Evolutionary conservation across 495 filamentous ascomycete species (phyloP).

Genomic region (Apiosordaria backusii): DNA sequence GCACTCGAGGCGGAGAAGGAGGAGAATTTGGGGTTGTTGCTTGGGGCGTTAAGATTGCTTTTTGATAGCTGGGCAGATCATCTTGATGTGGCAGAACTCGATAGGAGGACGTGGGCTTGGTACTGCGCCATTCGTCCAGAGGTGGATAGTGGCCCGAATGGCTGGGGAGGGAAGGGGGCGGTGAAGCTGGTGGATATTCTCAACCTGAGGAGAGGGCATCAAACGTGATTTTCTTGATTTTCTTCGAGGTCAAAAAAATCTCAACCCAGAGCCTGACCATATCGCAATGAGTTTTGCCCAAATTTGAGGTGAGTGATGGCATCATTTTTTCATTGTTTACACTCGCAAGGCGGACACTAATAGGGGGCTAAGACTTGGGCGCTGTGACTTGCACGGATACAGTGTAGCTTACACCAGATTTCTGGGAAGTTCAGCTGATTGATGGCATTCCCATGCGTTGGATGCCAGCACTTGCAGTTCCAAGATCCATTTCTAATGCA

Average conservation of each 20-base stretch:
- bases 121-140: slow-evolving; percentile 71
- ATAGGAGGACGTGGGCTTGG: slow-evolving; percentile 74
- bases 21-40: slow-evolving; percentile 60
- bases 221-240: neutral
- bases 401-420: too few species aligned
- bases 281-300: neutral
- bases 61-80: slow-evolving; percentile 65
- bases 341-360: too few species aligned
- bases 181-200: slow-evolving; percentile 65
- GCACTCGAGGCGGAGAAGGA: slow-evolving; percentile 55
- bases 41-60: slow-evolving; percentile 64
- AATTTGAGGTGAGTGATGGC: too few species aligned
- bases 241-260: neutral
- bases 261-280: neutral
- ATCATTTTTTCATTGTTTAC: too few species aligned
- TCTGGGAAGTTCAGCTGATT: too few species aligned
- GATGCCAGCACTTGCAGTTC: too few species aligned
- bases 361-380: too few species aligned
- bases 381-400: too few species aligned
- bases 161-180: slow-evolving; percentile 77
- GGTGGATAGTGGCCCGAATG: slow-evolving; percentile 64
- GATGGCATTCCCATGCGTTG: too few species aligned
- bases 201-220: slow-evolving; percentile 43
- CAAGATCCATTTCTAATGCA: neutral
- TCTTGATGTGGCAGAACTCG: slow-evolving; percentile 59